These are phyloP conservation scores for Jasminum sambac DNA, from an alignment of 257 asterid species.

Conservation along the genomic window DNA sequence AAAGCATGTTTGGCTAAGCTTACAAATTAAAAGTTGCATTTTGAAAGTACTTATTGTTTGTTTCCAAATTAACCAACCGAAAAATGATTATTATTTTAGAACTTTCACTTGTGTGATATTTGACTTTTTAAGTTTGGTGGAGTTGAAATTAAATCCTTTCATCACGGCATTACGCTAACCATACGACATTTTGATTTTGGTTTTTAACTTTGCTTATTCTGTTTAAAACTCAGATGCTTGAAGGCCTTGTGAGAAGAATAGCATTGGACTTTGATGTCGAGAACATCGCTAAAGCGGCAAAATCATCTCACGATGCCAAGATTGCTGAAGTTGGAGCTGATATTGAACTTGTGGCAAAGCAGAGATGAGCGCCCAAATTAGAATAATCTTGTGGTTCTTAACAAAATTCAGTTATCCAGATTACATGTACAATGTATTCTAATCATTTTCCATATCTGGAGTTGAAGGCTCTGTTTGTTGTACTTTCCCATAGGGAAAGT, in stretches of 20 bases:
- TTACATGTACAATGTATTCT: not conserved
- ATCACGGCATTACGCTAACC: not conserved
- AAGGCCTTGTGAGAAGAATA: constrained; percentile 68
- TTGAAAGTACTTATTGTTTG: not conserved
- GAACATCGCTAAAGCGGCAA: constrained; percentile 73
- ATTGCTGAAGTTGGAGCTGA: constrained; percentile 92
- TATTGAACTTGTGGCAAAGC: constrained; percentile 67
- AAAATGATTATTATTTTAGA: not conserved
- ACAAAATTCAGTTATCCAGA: constrained; percentile 3
- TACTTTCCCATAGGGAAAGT: not conserved
- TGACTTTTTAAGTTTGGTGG: not conserved
- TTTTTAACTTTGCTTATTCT: constrained; percentile 7
- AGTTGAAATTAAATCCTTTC: not conserved
- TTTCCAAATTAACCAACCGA: not conserved
- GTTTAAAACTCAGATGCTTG: constrained; percentile 65
- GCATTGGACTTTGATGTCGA: constrained; percentile 90
- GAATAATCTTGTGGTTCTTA: constrained; percentile 26
- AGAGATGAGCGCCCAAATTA: constrained; percentile 33
- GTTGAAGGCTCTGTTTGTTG: not conserved
- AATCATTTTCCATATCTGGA: constrained; percentile 1
- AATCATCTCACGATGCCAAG: constrained; percentile 70
- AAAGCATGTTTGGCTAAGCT: not conserved
- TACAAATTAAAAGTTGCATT: not conserved
- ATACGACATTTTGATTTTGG: not conserved
- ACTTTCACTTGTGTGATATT: not conserved